Percentiles rank a stretch among this genome's conserved stretches.
Conservation (phyloP, 805 yeast genomes). For the Cyberlindnera suaveolens region DNA sequence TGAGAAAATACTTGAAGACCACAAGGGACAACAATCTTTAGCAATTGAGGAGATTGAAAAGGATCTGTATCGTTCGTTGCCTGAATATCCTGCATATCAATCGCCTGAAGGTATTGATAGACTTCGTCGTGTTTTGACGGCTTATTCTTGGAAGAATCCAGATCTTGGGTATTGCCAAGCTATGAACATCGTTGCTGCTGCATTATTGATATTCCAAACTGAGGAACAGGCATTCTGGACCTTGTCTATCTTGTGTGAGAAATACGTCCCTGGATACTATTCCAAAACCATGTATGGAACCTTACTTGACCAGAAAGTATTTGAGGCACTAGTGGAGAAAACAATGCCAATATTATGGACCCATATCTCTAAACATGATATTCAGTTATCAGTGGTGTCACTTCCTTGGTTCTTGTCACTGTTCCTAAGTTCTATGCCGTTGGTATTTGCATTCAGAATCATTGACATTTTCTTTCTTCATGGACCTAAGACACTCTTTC, state of each 20-base stretch:
- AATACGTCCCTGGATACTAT: conserved; percentile 89
- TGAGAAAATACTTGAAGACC: conserved; percentile 47
- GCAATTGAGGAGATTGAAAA: conserved; percentile 97
- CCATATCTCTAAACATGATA: conserved; percentile 72
- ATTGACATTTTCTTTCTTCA: conserved; percentile 85
- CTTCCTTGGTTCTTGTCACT: conserved; percentile 94
- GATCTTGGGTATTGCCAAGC: conserved; percentile 99
- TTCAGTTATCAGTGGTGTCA: conserved; percentile 88
- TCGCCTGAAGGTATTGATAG: conserved; percentile 77
- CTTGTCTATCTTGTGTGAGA: conserved; percentile 71
- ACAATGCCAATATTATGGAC: conserved; percentile 87
- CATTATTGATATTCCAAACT: conserved; percentile 73
- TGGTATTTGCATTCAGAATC: conserved; percentile 86
- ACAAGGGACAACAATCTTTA: conserved; percentile 58
- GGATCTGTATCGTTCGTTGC: conserved; percentile 88
- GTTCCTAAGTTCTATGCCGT: conserved; percentile 88
- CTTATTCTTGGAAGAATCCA: conserved; percentile 95
- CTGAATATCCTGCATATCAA: conserved; percentile 95
- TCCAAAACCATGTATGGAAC: conserved; percentile 98
- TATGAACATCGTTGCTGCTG: conserved; percentile 90
- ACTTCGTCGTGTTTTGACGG: conserved; percentile 81
- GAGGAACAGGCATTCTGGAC: conserved; percentile 99
- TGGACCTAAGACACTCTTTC: conserved; percentile 86
- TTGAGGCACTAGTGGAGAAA: conserved; percentile 82
- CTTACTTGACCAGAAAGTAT: conserved; percentile 84